phyloP scores from a whole-genome alignment of 345 rosid species.

The Aquilaria sinensis region DNA sequence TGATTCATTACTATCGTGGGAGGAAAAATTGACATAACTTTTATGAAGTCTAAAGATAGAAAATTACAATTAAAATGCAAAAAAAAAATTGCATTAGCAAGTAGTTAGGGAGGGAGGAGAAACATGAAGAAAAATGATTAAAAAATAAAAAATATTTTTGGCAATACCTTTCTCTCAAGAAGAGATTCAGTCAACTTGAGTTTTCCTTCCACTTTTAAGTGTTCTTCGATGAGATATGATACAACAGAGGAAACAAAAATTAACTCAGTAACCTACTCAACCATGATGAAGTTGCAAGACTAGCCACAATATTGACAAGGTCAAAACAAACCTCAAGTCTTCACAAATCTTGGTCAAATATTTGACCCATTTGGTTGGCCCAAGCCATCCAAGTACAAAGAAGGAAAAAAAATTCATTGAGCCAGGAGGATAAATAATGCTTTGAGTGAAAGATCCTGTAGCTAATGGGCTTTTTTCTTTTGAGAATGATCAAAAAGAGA shows the following conservation, averaged over 20 bases:
- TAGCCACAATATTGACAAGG: background rate
- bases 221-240: constrained; percentile 73
- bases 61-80: too few species aligned
- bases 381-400: background rate
- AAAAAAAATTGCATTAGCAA: background rate
- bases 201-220: constrained; percentile 71
- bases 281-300: background rate
- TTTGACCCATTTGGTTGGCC: background rate
- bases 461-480: too few species aligned
- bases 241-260: constrained; percentile 16
- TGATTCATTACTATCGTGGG: too few species aligned
- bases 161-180: constrained; percentile 71
- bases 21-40: too few species aligned
- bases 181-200: constrained; percentile 76
- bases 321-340: background rate
- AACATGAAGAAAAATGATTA: background rate
- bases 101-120: background rate
- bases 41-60: too few species aligned
- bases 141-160: constrained; percentile 13
- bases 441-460: too few species aligned
- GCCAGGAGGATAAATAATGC: background rate
- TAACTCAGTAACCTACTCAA: constrained; percentile 14
- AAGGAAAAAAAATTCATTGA: background rate
- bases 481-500: too few species aligned
- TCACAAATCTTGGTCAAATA: background rate